Conservation (phyloP, 495 filamentous ascomycete genomes). For the Hyaloscypha variabilis region DNA sequence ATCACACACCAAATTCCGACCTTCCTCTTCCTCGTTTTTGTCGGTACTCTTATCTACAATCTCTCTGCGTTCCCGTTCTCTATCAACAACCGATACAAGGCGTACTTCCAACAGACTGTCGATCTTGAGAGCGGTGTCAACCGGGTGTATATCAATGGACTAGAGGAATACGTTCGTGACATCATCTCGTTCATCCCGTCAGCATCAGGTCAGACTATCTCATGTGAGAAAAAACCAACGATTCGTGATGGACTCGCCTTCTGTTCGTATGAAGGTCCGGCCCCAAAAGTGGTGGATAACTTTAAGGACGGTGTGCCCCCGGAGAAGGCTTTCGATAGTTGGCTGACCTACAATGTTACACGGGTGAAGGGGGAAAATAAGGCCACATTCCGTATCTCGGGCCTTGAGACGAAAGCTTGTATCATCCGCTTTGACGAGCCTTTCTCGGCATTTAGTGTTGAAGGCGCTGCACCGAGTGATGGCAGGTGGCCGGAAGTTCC, state of each 20-base stretch:
- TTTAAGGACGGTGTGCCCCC: slow-evolving; percentile 44
- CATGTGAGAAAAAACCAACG: slow-evolving; percentile 44
- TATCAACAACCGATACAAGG: slow-evolving; percentile 72
- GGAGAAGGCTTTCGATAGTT: slow-evolving; percentile 49
- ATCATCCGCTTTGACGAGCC: slow-evolving; percentile 63
- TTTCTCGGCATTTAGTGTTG: slow-evolving; percentile 62
- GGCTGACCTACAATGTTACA: slow-evolving; percentile 67
- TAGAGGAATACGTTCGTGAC: slow-evolving; percentile 69
- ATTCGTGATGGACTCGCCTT: slow-evolving; percentile 48
- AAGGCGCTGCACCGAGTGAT: slow-evolving; percentile 52
- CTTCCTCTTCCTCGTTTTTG: slow-evolving; percentile 72
- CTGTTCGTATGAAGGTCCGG: slow-evolving; percentile 72
- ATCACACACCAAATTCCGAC: slow-evolving; percentile 81
- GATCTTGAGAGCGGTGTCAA: slow-evolving; percentile 75
- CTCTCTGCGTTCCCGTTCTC: slow-evolving; percentile 89
- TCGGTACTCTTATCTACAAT: slow-evolving; percentile 84
- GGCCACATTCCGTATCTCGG: slow-evolving; percentile 62
- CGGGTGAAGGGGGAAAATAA: slow-evolving; percentile 39
- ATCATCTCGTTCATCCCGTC: slow-evolving; percentile 72
- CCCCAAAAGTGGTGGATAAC: slow-evolving; percentile 58
- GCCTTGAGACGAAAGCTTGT: slow-evolving; percentile 71
- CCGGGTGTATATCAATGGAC: slow-evolving; percentile 67
- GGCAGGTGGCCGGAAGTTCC: slow-evolving; percentile 60
- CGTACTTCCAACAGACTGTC: slow-evolving; percentile 83
- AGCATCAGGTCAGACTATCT: slow-evolving; percentile 60